Conservation (phyloP, 768 basidiomycete genomes). For the Amanita exitialis region DNA sequence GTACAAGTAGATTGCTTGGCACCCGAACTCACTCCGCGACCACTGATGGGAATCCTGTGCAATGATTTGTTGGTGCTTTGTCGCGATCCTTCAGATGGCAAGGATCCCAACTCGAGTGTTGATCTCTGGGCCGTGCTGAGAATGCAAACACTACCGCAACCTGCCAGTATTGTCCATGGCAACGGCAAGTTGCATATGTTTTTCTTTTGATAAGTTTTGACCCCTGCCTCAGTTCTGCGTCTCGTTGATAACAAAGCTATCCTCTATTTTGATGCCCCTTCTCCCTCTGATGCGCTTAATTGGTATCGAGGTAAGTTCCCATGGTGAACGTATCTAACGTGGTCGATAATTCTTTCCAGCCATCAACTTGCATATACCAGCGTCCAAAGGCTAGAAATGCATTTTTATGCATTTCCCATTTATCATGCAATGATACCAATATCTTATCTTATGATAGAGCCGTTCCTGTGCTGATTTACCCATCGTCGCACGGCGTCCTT, state of each 20-base stretch:
- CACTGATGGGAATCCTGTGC: constrained; percentile 76
- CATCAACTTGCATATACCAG: constrained; percentile 83
- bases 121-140: constrained; percentile 96
- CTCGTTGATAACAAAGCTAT: constrained; percentile 90
- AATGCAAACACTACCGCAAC: constrained; percentile 89
- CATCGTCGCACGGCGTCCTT: not conserved
- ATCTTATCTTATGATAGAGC: not conserved
- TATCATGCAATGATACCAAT: constrained; percentile 1
- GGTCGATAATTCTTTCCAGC: constrained; percentile 29
- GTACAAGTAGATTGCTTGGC: constrained; percentile 89
- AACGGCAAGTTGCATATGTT: constrained; percentile 41
- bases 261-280: constrained; percentile 79
- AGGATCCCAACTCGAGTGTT: constrained; percentile 62
- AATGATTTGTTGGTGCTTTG: constrained; percentile 91
- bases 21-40: constrained; percentile 74
- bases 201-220: constrained; percentile 2
- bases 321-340: not conserved
- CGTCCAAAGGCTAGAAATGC: constrained; percentile 55
- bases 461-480: not conserved
- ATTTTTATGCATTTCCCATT: not conserved
- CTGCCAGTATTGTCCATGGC: constrained; percentile 83
- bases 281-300: constrained; percentile 75
- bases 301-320: constrained; percentile 76
- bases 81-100: constrained; percentile 75
- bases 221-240: constrained; percentile 50